Conservation (phyloP, 768 basidiomycete genomes). For the Lentinula sp. region DNA sequence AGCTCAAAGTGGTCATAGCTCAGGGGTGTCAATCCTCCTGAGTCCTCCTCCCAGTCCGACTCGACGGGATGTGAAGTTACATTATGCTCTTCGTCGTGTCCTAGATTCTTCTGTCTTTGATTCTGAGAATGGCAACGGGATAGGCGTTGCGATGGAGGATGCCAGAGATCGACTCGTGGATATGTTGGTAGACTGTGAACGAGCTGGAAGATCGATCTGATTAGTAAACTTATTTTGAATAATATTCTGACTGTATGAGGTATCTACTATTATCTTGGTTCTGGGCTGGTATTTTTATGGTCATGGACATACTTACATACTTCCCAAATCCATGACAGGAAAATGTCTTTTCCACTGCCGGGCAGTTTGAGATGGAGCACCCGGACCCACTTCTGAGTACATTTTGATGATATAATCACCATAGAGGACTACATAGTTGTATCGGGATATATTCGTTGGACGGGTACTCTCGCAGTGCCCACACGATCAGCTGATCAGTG, state of each 20-base stretch:
- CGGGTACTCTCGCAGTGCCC: background rate
- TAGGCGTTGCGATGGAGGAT: slow-evolving; percentile 57
- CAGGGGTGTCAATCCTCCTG: slow-evolving; percentile 31
- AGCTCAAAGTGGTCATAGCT: background rate
- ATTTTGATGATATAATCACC: too few relatives aligned
- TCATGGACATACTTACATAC: too few relatives aligned
- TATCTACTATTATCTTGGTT: too few relatives aligned
- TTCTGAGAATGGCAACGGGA: slow-evolving; percentile 19
- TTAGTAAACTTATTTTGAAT: background rate
- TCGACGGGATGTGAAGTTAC: slow-evolving; percentile 28
- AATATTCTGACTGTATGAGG: too few relatives aligned
- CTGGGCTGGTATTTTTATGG: too few relatives aligned
- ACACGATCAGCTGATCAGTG: background rate
- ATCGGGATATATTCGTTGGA: too few relatives aligned
- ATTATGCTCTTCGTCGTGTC: slow-evolving; percentile 41
- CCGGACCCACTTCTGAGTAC: too few relatives aligned
- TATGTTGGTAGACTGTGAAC: slow-evolving; percentile 41
- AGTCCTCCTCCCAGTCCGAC: slow-evolving; percentile 58
- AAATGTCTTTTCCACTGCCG: background rate
- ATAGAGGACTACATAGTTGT: too few relatives aligned
- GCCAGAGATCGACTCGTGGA: slow-evolving; percentile 75
- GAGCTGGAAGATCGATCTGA: slow-evolving; percentile 8
- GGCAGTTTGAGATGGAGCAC: background rate
- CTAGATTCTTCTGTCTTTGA: slow-evolving; percentile 51
- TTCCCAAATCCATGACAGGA: too few relatives aligned